Percentiles rank a stretch among this genome's conserved stretches.
Evolutionary conservation across 2,329 filamentous ascomycete genomes (phyloP).

Genomic region (Penicillium olsonii): DNA sequence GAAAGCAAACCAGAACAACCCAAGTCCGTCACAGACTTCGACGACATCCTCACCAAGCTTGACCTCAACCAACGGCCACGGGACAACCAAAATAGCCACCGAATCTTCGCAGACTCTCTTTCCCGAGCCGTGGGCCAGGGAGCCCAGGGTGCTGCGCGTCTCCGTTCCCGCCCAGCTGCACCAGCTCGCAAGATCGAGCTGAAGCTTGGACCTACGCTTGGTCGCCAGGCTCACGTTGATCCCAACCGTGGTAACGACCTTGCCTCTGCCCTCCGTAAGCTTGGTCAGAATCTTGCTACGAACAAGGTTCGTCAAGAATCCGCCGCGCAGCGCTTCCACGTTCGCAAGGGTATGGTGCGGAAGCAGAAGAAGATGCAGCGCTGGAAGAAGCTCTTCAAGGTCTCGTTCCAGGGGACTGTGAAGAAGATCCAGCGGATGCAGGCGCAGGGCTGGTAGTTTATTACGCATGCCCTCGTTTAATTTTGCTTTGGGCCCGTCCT

Average conservation of each 20-base stretch:
- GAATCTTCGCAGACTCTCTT: conserved; percentile 19
- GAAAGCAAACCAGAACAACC: conserved; percentile 1
- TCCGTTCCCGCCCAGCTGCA: conserved; percentile 10
- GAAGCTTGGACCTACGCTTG: conserved; percentile 40
- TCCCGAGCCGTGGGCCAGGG: conserved; percentile 23
- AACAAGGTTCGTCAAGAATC: conserved; percentile 39
- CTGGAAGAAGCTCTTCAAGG: conserved; percentile 49
- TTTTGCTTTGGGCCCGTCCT: conserved; percentile 7
- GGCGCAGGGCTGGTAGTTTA: conserved; percentile 47
- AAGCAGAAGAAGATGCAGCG: conserved; percentile 42
- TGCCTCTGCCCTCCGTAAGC: conserved; percentile 27
- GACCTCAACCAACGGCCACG: conserved; percentile 6
- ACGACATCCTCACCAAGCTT: conserved; percentile 31
- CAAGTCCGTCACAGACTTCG: conserved; percentile 27
- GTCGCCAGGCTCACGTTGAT: conserved; percentile 38
- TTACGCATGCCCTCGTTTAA: not conserved
- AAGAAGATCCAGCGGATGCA: conserved; percentile 46
- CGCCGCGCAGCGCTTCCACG: conserved; percentile 42
- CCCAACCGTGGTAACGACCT: conserved; percentile 36
- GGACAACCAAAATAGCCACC: not conserved
- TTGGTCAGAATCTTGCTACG: conserved; percentile 27
- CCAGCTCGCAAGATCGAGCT: conserved; percentile 31
- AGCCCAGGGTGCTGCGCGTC: conserved; percentile 9
- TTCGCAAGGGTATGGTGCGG: conserved; percentile 42
- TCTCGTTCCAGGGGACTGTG: conserved; percentile 46